A percentile compares a stretch with the other conserved stretches of the same genome.
Conservation (phyloP, 768 basidiomycete species). For the Cubamyces sp. region DNA sequence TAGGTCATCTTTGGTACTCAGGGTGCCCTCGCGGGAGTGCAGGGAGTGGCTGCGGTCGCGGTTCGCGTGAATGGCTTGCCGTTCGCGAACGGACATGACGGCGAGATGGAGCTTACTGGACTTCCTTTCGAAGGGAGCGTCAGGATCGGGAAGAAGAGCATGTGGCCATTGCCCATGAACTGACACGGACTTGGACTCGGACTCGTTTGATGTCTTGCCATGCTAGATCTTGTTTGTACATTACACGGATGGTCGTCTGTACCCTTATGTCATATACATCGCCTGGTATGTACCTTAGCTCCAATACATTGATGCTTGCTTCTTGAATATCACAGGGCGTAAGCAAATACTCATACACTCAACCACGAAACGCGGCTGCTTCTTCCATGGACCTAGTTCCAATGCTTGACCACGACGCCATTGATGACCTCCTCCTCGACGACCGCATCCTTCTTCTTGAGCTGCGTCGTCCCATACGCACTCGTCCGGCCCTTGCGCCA, state of each 20-base stretch:
- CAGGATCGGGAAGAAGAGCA: conserved; percentile 60
- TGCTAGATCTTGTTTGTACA: conserved; percentile 9
- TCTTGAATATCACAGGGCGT: neutral
- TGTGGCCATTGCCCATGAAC: conserved; percentile 10
- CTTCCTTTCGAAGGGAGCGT: conserved; percentile 73
- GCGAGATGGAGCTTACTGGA: conserved; percentile 60
- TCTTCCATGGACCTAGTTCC: conserved; percentile 40
- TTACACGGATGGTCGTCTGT: neutral
- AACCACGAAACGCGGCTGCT: neutral
- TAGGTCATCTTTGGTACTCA: conserved; percentile 71
- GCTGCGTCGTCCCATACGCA: conserved; percentile 53
- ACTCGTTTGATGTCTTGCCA: neutral
- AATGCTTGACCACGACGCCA: conserved; percentile 61
- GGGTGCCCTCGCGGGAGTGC: conserved; percentile 71
- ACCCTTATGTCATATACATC: neutral
- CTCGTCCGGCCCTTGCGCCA: conserved; percentile 37
- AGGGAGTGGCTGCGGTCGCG: conserved; percentile 64
- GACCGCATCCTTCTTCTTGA: conserved; percentile 45
- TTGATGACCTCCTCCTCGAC: conserved; percentile 60
- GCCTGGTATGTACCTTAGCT: neutral
- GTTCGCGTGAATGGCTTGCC: conserved; percentile 66
- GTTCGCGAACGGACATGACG: conserved; percentile 45
- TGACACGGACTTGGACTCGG: neutral
- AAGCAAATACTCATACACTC: neutral
- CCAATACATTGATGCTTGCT: neutral